These are phyloP conservation scores for Scheffersomyces amazonensis DNA, from an alignment of 805 yeast genomes.

Conservation along the genomic window DNA sequence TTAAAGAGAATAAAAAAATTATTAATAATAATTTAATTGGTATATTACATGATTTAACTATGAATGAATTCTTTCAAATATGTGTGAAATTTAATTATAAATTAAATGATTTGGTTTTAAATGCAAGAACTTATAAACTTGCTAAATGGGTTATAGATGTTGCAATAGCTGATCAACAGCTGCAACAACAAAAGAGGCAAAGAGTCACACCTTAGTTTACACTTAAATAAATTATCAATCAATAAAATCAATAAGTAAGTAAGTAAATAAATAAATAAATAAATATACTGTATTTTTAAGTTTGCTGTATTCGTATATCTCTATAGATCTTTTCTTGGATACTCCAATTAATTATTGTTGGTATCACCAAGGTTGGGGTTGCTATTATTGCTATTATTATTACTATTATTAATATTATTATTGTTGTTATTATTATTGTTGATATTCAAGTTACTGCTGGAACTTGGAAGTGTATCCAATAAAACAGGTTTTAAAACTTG, in stretches of 20 bases:
- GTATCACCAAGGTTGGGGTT: no score
- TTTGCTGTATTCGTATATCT: no score
- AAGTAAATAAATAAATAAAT: no score
- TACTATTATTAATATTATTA: not conserved
- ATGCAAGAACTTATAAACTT: constrained; percentile 60
- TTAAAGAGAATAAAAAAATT: constrained; percentile 2
- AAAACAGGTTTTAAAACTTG: constrained; percentile 90
- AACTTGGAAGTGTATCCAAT: constrained; percentile 54
- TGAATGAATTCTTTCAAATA: constrained; percentile 61
- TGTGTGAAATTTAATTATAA: constrained; percentile 62
- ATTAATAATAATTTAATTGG: constrained; percentile 42
- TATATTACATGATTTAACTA: constrained; percentile 59
- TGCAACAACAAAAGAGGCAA: constrained; percentile 1
- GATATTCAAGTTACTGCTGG: constrained; percentile 9
- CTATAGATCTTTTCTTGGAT: no score
- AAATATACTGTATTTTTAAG: no score
- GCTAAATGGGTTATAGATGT: constrained; percentile 74
- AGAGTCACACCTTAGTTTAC: no score
- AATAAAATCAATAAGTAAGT: no score
- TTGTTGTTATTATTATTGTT: not conserved
- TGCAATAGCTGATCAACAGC: constrained; percentile 46
- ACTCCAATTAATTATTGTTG: no score
- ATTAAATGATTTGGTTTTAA: constrained; percentile 61
- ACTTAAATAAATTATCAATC: no score
- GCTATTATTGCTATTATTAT: constrained; percentile 1